Evolutionary conservation across 2,329 filamentous ascomycete genomes (phyloP).

Genomic region (Diaporthe sp.): DNA sequence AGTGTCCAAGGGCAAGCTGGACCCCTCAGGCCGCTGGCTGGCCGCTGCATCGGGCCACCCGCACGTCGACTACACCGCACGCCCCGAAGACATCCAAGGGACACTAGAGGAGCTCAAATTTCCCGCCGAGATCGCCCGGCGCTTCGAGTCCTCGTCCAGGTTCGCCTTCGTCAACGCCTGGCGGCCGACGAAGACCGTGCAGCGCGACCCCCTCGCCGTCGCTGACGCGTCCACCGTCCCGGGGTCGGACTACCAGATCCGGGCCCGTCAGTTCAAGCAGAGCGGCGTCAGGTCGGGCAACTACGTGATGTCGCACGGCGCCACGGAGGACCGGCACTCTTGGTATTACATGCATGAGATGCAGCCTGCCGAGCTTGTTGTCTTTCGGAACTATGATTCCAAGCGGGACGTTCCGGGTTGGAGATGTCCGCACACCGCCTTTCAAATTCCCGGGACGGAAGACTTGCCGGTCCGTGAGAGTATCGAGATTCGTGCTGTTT

Average conservation of each 20-base stretch:
- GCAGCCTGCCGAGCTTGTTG: conserved; percentile 64
- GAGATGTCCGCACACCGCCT: conserved; percentile 45
- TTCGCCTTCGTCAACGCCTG: conserved; percentile 50
- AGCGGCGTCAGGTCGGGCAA: conserved; percentile 43
- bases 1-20: conserved; percentile 43
- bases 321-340: background rate
- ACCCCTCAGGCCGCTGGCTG: conserved; percentile 59
- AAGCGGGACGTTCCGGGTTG: conserved; percentile 44
- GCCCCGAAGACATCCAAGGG: conserved; percentile 55
- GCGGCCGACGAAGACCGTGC: conserved; percentile 62
- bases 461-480: conserved; percentile 24
- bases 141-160: conserved; percentile 7
- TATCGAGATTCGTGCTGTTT: conserved; percentile 7
- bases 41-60: conserved; percentile 60
- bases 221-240: conserved; percentile 53
- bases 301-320: conserved; percentile 10
- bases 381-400: conserved; percentile 74
- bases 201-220: conserved; percentile 56
- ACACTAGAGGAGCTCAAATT: conserved; percentile 54
- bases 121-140: conserved; percentile 58
- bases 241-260: conserved; percentile 53
- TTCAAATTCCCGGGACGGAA: conserved; percentile 17
- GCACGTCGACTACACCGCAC: conserved; percentile 69
- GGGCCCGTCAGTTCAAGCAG: conserved; percentile 48
- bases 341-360: conserved; percentile 68